Conservation (phyloP, 345 rosid genomes). For the Acer campestre region DNA sequence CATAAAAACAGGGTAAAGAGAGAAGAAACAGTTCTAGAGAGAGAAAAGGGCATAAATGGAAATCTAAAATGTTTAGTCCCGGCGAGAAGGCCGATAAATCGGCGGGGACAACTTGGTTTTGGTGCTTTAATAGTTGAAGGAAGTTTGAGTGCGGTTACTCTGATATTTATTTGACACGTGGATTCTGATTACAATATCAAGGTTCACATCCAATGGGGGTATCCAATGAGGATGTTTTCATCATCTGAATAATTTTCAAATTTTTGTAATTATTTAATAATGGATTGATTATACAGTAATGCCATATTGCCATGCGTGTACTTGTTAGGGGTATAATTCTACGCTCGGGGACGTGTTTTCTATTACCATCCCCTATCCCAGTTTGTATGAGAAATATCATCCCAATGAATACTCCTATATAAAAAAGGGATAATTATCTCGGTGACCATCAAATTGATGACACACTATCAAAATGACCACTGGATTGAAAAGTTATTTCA, state of each 20-base stretch:
- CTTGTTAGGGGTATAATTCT: too few relatives aligned
- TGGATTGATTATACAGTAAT: too few relatives aligned
- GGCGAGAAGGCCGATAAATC: conserved; percentile 31
- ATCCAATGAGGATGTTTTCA: conserved; percentile 1
- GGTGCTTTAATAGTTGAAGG: conserved; percentile 9
- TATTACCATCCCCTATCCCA: too few relatives aligned
- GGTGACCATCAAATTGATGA: too few relatives aligned
- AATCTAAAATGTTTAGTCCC: not conserved
- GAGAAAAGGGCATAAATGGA: not conserved
- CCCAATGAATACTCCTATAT: too few relatives aligned
- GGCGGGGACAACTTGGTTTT: conserved; percentile 23
- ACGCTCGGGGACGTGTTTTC: too few relatives aligned
- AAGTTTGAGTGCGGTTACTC: not conserved
- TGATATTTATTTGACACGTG: conserved; percentile 11
- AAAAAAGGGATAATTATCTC: too few relatives aligned
- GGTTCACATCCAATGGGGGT: not conserved
- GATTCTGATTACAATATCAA: not conserved
- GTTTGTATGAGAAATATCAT: too few relatives aligned
- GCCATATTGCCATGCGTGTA: too few relatives aligned
- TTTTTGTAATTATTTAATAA: not conserved
- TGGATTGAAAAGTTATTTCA: too few relatives aligned
- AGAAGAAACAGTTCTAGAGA: not conserved
- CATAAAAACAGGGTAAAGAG: not conserved
- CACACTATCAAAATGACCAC: too few relatives aligned
- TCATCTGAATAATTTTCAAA: not conserved